Percentiles rank a stretch among this genome's conserved stretches.
Conservation (phyloP, 768 basidiomycete species). For the Nidularia sp. region DNA sequence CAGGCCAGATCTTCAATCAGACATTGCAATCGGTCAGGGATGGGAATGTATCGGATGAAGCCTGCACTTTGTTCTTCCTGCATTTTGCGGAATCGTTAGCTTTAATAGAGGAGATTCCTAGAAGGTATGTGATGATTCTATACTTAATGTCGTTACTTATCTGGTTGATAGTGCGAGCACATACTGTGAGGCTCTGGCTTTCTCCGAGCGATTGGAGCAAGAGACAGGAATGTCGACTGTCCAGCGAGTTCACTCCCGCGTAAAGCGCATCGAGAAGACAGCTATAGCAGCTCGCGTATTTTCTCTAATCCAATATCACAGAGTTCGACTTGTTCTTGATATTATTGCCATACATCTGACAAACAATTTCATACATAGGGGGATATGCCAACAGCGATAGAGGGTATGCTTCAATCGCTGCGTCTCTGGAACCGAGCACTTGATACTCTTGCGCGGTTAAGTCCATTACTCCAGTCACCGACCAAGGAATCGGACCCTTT, state of each 20-base stretch:
- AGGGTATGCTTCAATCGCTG: conserved; percentile 62
- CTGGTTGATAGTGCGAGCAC: conserved; percentile 32
- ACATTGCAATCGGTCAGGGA: conserved; percentile 41
- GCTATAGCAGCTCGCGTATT: conserved; percentile 71
- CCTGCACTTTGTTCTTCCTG: conserved; percentile 52
- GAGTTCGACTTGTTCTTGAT: conserved; percentile 34
- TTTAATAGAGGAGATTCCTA: conserved; percentile 48
- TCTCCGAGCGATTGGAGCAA: conserved; percentile 37
- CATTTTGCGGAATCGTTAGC: conserved; percentile 67
- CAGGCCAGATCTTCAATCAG: conserved; percentile 60
- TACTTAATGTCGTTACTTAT: neutral
- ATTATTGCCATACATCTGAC: neutral
- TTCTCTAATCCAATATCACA: conserved; percentile 62
- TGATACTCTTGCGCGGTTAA: conserved; percentile 61
- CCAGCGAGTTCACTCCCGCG: conserved; percentile 57
- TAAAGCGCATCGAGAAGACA: conserved; percentile 58
- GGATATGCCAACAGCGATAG: conserved; percentile 52
- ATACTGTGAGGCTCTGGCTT: conserved; percentile 57
- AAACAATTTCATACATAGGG: conserved; percentile 42
- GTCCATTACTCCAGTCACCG: conserved; percentile 24
- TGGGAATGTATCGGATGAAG: conserved; percentile 45
- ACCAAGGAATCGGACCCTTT: conserved; percentile 56
- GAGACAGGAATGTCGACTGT: conserved; percentile 48
- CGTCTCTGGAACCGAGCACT: conserved; percentile 80
- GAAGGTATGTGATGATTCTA: conserved; percentile 40